Percentiles rank a stretch among this genome's conserved stretches.
These are phyloP conservation scores for Apiosordaria backusii DNA, from an alignment of 495 filamentous ascomycete genomes.

Conservation along the genomic window DNA sequence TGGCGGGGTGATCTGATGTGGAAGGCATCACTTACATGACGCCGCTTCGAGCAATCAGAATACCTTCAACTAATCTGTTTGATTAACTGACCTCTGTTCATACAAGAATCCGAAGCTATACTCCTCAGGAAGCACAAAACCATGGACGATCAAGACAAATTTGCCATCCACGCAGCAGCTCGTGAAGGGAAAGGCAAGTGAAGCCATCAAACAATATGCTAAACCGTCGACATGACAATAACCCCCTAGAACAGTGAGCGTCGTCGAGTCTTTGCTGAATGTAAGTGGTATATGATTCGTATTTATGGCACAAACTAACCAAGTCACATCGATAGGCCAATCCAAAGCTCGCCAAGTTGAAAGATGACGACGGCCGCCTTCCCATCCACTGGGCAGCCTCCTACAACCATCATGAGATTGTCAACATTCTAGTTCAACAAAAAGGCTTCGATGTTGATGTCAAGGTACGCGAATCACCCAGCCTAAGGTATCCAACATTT, in stretches of 20 bases:
- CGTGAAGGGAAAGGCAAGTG: constrained; percentile 78
- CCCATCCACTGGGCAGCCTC: constrained; percentile 95
- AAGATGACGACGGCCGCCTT: constrained; percentile 86
- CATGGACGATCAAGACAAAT: constrained; percentile 49
- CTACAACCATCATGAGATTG: constrained; percentile 73
- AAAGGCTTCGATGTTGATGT: constrained; percentile 85
- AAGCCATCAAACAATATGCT: constrained; percentile 6
- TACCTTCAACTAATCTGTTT: too few relatives aligned
- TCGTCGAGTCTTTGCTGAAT: constrained; percentile 72
- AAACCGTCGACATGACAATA: constrained; percentile 6
- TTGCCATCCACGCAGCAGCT: constrained; percentile 82
- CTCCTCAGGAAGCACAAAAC: constrained; percentile 13
- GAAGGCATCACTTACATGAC: constrained; percentile 37
- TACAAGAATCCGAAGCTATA: too few relatives aligned
- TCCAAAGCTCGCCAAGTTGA: constrained; percentile 66
- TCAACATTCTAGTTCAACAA: constrained; percentile 61
- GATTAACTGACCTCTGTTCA: too few relatives aligned
- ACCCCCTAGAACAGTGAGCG: constrained; percentile 43
- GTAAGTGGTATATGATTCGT: constrained; percentile 42
- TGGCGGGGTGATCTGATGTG: constrained; percentile 16
- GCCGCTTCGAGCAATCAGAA: constrained; percentile 8
- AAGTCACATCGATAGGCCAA: constrained; percentile 57
- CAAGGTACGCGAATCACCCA: constrained; percentile 48
- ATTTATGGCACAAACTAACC: neutral
- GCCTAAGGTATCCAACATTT: neutral